These are phyloP conservation scores for Fomitopsis pinicola DNA, from an alignment of 1,284 basidiomycete genomes.

Conservation along the genomic window DNA sequence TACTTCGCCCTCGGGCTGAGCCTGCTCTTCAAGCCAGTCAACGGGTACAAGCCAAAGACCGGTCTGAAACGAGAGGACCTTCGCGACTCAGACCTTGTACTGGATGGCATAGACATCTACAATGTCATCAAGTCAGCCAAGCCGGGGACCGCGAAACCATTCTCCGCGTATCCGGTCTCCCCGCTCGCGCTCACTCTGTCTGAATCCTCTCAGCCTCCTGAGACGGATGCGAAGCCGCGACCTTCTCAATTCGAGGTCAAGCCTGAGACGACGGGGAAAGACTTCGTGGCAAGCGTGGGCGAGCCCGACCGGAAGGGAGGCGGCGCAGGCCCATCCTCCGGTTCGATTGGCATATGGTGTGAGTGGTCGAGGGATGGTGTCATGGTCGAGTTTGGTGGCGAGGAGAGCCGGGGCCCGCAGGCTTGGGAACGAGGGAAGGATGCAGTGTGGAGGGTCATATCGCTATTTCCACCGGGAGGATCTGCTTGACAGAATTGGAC, in stretches of 20 bases:
- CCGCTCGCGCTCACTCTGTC: conserved; percentile 42
- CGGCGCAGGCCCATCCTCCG: conserved; percentile 72
- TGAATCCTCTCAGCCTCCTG: conserved; percentile 25
- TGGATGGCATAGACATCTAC: conserved; percentile 81
- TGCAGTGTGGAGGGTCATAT: conserved; percentile 71
- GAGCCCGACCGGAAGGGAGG: conserved; percentile 88
- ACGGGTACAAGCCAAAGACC: conserved; percentile 55
- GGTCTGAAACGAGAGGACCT: conserved; percentile 45
- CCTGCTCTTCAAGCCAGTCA: conserved; percentile 59
- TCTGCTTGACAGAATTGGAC: neutral
- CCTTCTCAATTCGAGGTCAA: conserved; percentile 42
- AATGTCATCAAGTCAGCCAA: conserved; percentile 41
- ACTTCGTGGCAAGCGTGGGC: conserved; percentile 69
- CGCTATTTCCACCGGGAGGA: conserved; percentile 48
- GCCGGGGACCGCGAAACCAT: conserved; percentile 32
- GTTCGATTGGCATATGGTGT: conserved; percentile 88
- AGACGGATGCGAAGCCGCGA: conserved; percentile 34
- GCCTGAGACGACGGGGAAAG: conserved; percentile 60
- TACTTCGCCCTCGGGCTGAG: conserved; percentile 77
- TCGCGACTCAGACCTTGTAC: conserved; percentile 40
- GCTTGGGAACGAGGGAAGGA: conserved; percentile 85
- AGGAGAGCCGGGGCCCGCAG: conserved; percentile 69
- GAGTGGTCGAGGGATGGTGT: conserved; percentile 82
- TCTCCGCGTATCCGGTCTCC: conserved; percentile 49
- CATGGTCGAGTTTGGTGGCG: conserved; percentile 80